phyloP scores from a whole-genome alignment of 495 filamentous ascomycete species.

The Filosporella fistucella region DNA sequence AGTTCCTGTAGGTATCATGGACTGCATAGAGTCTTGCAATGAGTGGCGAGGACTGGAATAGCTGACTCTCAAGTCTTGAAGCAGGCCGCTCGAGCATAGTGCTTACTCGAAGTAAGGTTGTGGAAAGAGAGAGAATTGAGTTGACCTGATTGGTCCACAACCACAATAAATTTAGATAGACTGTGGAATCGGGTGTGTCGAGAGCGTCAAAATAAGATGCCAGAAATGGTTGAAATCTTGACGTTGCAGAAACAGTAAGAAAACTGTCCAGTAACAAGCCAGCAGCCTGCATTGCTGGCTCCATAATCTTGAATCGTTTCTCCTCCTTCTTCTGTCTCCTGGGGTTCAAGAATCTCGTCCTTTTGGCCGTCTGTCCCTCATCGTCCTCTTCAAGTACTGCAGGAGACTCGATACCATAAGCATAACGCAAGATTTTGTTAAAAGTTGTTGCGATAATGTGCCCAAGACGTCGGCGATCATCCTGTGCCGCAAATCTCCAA shows the following conservation, averaged over 20 bases:
- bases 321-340: slow-evolving; percentile 13
- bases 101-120: slow-evolving; percentile 63
- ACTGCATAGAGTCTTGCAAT: slow-evolving; percentile 74
- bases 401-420: slow-evolving; percentile 59
- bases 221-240: slow-evolving; percentile 75
- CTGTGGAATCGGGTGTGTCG: slow-evolving; percentile 55
- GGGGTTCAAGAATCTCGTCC: background rate
- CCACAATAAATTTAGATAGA: slow-evolving; percentile 49
- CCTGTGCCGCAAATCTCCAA: slow-evolving; percentile 71
- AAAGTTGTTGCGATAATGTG: slow-evolving; percentile 60
- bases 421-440: slow-evolving; percentile 62
- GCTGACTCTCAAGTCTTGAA: slow-evolving; percentile 65
- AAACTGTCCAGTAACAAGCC: slow-evolving; percentile 72
- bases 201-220: slow-evolving; percentile 64
- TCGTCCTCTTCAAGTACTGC: slow-evolving; percentile 32
- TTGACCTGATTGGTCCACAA: slow-evolving; percentile 58
- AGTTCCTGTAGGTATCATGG: slow-evolving; percentile 58
- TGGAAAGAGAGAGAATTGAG: slow-evolving; percentile 60
- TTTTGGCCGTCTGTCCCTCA: background rate
- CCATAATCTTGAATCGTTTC: slow-evolving; percentile 53
- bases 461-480: slow-evolving; percentile 55
- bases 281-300: slow-evolving; percentile 63
- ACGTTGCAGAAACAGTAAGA: slow-evolving; percentile 59
- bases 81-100: slow-evolving; percentile 55
- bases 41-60: slow-evolving; percentile 73